phyloP scores from a whole-genome alignment of 345 rosid genomes.

The Eucalyptus regnans region DNA sequence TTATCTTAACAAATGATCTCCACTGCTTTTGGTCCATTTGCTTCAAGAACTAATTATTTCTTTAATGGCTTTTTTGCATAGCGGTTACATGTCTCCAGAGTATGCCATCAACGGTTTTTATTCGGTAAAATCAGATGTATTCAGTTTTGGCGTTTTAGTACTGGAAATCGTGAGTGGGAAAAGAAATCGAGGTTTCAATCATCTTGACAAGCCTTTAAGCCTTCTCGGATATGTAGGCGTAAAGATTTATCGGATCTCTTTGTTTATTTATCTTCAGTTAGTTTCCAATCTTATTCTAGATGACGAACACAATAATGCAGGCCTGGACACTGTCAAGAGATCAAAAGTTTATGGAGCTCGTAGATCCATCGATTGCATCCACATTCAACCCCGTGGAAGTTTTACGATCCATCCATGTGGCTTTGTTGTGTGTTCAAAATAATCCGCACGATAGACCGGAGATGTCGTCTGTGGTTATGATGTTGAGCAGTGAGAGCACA shows the following conservation, averaged over 20 bases:
- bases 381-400: background rate
- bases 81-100: constrained; percentile 24
- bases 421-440: background rate
- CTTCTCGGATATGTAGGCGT: background rate
- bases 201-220: background rate
- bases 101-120: constrained; percentile 3
- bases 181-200: constrained; percentile 4
- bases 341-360: background rate
- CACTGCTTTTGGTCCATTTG: background rate
- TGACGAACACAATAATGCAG: background rate
- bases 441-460: background rate
- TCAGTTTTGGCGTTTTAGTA: constrained; percentile 16
- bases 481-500: background rate
- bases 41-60: background rate
- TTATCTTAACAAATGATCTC: background rate
- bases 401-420: background rate
- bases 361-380: background rate
- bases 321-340: background rate
- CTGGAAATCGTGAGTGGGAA: constrained; percentile 4
- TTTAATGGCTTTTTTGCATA: background rate
- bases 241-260: background rate
- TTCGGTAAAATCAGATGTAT: constrained; percentile 17
- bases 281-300: background rate
- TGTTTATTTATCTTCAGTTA: background rate
- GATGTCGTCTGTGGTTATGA: background rate